Conservation (phyloP, 1,139 yeast species). For the Zhuliangozyma blackwelliae region DNA sequence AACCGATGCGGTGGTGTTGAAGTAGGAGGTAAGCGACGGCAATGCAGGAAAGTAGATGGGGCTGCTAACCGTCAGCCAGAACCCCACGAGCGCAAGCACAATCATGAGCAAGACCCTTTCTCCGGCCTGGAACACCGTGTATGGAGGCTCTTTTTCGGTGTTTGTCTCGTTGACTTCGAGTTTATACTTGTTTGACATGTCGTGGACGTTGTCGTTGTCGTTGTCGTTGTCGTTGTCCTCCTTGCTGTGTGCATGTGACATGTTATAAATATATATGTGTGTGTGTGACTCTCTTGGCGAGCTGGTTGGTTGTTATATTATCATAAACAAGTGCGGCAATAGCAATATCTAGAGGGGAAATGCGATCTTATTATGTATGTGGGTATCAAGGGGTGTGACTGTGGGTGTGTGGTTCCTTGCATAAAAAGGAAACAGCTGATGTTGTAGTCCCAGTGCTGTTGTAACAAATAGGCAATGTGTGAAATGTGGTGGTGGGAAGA, state of each 20-base stretch:
- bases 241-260: not conserved
- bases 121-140: constrained; percentile 13
- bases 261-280: not conserved
- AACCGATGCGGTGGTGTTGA: constrained; percentile 20
- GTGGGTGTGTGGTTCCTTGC: too few relatives aligned
- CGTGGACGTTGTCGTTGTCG: not conserved
- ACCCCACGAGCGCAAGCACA: constrained; percentile 28
- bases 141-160: constrained; percentile 9
- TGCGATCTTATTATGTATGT: too few relatives aligned
- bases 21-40: constrained; percentile 28
- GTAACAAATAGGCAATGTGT: too few relatives aligned
- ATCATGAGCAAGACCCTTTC: constrained; percentile 19
- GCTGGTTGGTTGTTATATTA: too few relatives aligned
- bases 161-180: constrained; percentile 3
- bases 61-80: constrained; percentile 38
- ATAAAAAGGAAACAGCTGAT: too few relatives aligned
- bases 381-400: too few relatives aligned
- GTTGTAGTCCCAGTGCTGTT: too few relatives aligned
- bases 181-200: not conserved
- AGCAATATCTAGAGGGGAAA: too few relatives aligned
- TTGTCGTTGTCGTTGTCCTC: not conserved
- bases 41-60: constrained; percentile 42
- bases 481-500: too few relatives aligned
- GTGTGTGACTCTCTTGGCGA: too few relatives aligned
- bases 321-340: too few relatives aligned